Base-by-base conservation (phyloP, 2,329 filamentous ascomycete genomes). In the Pyrenophora tritici-repentis region DNA sequence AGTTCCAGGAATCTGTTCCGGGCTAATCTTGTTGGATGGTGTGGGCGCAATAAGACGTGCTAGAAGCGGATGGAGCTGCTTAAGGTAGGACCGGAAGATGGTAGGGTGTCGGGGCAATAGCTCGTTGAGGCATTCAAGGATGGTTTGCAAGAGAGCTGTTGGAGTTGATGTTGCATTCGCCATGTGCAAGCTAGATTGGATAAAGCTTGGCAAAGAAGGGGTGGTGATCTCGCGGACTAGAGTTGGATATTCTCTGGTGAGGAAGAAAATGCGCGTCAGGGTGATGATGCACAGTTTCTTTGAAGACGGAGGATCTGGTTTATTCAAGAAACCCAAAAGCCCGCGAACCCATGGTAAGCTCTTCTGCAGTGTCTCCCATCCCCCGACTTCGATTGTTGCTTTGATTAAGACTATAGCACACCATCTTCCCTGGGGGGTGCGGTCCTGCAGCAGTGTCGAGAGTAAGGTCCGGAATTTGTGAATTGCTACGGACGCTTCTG, bases 211-310 rank as follows among this genome's bases (percentile, higher is more conserved):
- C 16, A 97, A 77, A 3, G 85, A 89, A 2, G 91, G 91, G 0
- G 91, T 96, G 1, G 89, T 92, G 54, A 97, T 90, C 70, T 97
- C 92, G 62, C 93, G 83, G 37, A 93, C 81, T 45, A 97, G 79
- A 7, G 90, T 94, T 53, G 88, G 90, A 67, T 91, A 91, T 32
- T 87, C 85, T 67, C 91, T 89, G 34, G 92, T 88, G 31, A 94
- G 82, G 61, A 86, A 82, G 75, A 94, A 97, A 61, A 97, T 91
- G 66, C 89, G 87, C 16, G 89, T 89, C 55, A 97, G 77, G 12
- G 89, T 85, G 55, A 94, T 83, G 42, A 96, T 79, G 59, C 84
- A 85, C 51, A 97, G 74, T 69, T 88, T 88, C 69, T 94, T 95
- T 29, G 86, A 86, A 3, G 87, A 83, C 6, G 83, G 72, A 3